Base-by-base conservation (phyloP, 2,329 filamentous ascomycete species). In the Ophiobolus disseminans region DNA sequence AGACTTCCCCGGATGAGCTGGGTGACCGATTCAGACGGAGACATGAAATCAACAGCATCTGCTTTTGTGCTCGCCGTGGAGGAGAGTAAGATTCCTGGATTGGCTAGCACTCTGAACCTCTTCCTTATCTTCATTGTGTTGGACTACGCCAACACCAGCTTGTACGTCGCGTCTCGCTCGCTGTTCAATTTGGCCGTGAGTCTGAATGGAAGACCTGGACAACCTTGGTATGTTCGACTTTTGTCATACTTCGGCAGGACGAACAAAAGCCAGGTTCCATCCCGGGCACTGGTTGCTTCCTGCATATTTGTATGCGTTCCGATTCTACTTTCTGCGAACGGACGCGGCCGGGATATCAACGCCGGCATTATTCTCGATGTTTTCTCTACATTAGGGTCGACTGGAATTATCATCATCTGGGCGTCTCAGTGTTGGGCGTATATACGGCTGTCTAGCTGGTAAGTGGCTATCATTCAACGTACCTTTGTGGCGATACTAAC, bases 281-380 rank as follows among this genome's bases (percentile, higher is more conserved):
- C 36, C 20, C 40, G 30, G 26, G 73, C 75, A 2, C 68, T 77
- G 54, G 55, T 75, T 6, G 58, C 75, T 16, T 76, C 75, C 2
- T 66, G 72, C 2, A 38, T 74, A n/a, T 76, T 77, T 40, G 62
- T 66, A 43, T 77, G 75, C 75, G 68, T 77, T 8, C 75, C 75
- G 2, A 77, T 76, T 37, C 48, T 77, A 16, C 72, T 75, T 38
- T 62, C 77, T 10, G 17, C 36, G 4, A 44, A 22, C 5, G 53
- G 50, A 49, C 20, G 58, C 55, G 38, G 52, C 35, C 37, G 54
- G 17, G 48, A 35, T 19, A 48, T 46, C 16, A 48, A 25, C 30
- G 76, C 74, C 72, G 48, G 48, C 16, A 45, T 38, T 16, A 41
- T 77, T n/a, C 65, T 77, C 10, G 71, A 75, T 40, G 63, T 75